phyloP scores from a whole-genome alignment of 345 rosid species.

The Camelina hispida region DNA sequence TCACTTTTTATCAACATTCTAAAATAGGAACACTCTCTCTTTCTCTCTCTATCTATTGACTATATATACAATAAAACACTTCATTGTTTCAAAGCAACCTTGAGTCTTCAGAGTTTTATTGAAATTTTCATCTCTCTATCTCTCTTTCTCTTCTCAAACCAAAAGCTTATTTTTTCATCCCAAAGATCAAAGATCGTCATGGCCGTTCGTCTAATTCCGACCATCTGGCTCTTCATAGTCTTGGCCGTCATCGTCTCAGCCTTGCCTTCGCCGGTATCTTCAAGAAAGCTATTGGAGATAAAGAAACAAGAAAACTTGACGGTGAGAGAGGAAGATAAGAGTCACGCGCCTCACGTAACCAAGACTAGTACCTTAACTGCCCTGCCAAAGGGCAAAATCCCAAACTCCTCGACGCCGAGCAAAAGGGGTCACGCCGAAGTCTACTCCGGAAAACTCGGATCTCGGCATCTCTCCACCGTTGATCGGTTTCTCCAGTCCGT shows the following conservation, averaged over 20 bases:
- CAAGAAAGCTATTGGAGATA: constrained; percentile 55
- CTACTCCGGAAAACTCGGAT: constrained; percentile 54
- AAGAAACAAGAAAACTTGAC: constrained; percentile 13
- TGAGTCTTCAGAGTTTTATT: neutral
- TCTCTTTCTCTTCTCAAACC: constrained; percentile 11
- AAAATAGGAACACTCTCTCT: constrained; percentile 24
- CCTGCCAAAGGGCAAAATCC: constrained; percentile 67
- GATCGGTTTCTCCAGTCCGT: constrained; percentile 74
- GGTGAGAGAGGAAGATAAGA: constrained; percentile 45
- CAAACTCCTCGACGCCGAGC: constrained; percentile 72
- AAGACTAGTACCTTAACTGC: constrained; percentile 46
- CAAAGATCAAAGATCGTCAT: constrained; percentile 41
- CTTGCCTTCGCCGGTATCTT: constrained; percentile 44
- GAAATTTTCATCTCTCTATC: constrained; percentile 1
- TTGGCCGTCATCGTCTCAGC: constrained; percentile 45
- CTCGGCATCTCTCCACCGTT: constrained; percentile 61
- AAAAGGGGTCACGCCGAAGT: constrained; percentile 64
- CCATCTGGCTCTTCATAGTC: constrained; percentile 36
- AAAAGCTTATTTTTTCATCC: neutral
- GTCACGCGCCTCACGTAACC: constrained; percentile 49
- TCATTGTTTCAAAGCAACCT: constrained; percentile 14
- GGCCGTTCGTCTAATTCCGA: constrained; percentile 51
- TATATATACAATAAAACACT: constrained; percentile 30
- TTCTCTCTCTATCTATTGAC: constrained; percentile 23
- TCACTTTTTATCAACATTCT: constrained; percentile 32